Conservation (phyloP, 352 stramenopile genomes). For the Globisporangium orthogonon region DNA sequence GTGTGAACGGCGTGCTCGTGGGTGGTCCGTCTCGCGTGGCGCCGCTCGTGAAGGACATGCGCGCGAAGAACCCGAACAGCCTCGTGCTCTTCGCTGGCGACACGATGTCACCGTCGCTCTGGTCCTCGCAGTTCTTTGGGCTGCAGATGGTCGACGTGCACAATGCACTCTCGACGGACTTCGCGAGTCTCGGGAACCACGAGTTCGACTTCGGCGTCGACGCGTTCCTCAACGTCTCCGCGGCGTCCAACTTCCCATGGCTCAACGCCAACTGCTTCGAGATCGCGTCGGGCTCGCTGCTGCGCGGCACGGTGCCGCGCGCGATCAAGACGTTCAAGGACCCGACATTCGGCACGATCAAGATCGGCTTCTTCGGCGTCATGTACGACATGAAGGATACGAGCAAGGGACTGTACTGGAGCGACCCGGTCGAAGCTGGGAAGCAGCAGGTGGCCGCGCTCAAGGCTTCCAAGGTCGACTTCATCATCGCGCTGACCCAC, state of each 20-base stretch:
- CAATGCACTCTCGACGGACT: slow-evolving; percentile 71
- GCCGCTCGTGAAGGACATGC: slow-evolving; percentile 45
- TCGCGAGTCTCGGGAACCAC: slow-evolving; percentile 67
- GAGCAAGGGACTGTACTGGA: slow-evolving; percentile 61
- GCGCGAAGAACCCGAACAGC: slow-evolving; percentile 44
- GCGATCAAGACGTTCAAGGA: slow-evolving; percentile 43
- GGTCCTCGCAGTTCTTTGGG: slow-evolving; percentile 71
- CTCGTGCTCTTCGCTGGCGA: slow-evolving; percentile 73
- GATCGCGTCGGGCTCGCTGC: slow-evolving; percentile 32
- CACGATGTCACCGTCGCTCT: slow-evolving; percentile 73
- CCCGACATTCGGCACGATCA: slow-evolving; percentile 31
- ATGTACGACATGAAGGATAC: slow-evolving; percentile 77
- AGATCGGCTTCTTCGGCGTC: slow-evolving; percentile 62
- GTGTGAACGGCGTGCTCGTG: slow-evolving; percentile 45
- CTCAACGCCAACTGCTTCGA: slow-evolving; percentile 76
- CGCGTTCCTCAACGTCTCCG: slow-evolving; percentile 60
- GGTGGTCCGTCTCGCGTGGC: slow-evolving; percentile 64
- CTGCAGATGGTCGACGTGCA: slow-evolving; percentile 75
- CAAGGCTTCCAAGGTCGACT: slow-evolving; percentile 39
- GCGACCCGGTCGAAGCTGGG: slow-evolving; percentile 47
- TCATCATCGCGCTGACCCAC: slow-evolving; percentile 70
- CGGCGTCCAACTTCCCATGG: slow-evolving; percentile 53
- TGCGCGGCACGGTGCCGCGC: slow-evolving; percentile 39
- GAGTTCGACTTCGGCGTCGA: slow-evolving; percentile 78
- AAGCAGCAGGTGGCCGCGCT: slow-evolving; percentile 42